phyloP scores from a whole-genome alignment of 2,329 filamentous ascomycete species.

The Colletotrichum sp. region DNA sequence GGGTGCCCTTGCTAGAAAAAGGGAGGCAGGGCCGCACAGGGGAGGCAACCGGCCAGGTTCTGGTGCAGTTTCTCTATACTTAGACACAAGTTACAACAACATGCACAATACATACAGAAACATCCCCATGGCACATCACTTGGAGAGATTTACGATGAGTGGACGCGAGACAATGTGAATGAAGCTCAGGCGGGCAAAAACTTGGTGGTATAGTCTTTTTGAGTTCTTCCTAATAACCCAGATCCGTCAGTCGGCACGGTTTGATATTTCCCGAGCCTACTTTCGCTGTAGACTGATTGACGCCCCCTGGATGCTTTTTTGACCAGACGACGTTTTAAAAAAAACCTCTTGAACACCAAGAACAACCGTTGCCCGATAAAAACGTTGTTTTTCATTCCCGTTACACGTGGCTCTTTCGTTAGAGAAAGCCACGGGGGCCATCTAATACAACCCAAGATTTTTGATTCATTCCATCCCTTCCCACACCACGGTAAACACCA shows the following conservation, averaged over 20 bases:
- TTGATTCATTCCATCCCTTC: neutral
- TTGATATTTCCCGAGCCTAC: conserved; percentile 11
- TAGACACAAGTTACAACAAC: neutral
- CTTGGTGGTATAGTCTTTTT: conserved; percentile 23
- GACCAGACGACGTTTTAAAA: conserved; percentile 15
- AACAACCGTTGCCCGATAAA: conserved; percentile 22
- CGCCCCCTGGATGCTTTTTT: conserved; percentile 2
- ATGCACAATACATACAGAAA: neutral
- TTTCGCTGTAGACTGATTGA: conserved; percentile 12
- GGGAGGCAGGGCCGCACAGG: neutral
- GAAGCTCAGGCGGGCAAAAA: conserved; percentile 17
- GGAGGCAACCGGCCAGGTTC: neutral
- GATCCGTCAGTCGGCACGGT: conserved; percentile 16
- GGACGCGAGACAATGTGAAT: neutral
- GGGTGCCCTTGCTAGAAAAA: neutral
- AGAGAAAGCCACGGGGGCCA: neutral
- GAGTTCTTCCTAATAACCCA: conserved; percentile 22
- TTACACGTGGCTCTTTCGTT: conserved; percentile 7
- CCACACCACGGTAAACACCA: neutral
- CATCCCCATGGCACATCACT: neutral
- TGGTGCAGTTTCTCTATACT: neutral
- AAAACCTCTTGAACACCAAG: conserved; percentile 22
- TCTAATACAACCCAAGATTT: neutral
- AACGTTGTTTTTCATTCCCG: conserved; percentile 21
- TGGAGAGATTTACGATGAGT: neutral